These are phyloP conservation scores for Talaromyces piceae DNA, from an alignment of 2,329 filamentous ascomycete species.

Conservation along the genomic window DNA sequence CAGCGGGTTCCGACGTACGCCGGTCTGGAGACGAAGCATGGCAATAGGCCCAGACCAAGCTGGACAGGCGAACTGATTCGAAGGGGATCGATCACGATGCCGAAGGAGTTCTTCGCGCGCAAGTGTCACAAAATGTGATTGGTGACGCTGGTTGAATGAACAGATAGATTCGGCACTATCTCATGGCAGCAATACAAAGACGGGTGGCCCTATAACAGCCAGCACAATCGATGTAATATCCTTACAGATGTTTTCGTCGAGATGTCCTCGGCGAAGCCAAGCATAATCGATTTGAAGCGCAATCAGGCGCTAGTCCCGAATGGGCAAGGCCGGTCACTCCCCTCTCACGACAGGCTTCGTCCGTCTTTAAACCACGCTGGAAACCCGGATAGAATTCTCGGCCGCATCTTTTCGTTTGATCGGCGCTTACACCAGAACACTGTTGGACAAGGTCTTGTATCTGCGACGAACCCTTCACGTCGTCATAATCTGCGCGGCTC, in stretches of 20 bases:
- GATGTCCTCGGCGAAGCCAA: constrained; percentile 15
- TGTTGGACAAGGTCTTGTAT: constrained; percentile 2
- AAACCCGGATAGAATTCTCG: constrained; percentile 11
- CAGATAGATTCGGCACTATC: neutral
- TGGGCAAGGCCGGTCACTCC: constrained; percentile 20
- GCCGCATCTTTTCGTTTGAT: constrained; percentile 17
- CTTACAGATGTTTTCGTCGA: neutral
- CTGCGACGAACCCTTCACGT: neutral
- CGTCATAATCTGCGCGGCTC: neutral
- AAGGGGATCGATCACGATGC: too few relatives aligned
- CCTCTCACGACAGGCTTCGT: constrained; percentile 20
- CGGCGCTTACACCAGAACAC: constrained; percentile 11
- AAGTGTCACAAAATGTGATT: neutral
- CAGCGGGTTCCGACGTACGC: constrained; percentile 19
- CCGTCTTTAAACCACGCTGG: constrained; percentile 13
- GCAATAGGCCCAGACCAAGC: constrained; percentile 9
- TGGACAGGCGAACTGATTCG: constrained; percentile 1
- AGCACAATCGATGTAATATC: too few relatives aligned
- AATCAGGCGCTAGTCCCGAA: constrained; percentile 18
- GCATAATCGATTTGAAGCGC: constrained; percentile 10
- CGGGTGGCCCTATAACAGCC: too few relatives aligned
- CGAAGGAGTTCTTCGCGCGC: neutral
- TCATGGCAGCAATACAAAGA: neutral
- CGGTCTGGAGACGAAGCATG: constrained; percentile 28
- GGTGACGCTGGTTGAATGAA: neutral